Percentiles rank a stretch among this genome's conserved stretches.
Conservation (phyloP, 176 grass and related monocot species). For the Saccharum spontaneum region DNA sequence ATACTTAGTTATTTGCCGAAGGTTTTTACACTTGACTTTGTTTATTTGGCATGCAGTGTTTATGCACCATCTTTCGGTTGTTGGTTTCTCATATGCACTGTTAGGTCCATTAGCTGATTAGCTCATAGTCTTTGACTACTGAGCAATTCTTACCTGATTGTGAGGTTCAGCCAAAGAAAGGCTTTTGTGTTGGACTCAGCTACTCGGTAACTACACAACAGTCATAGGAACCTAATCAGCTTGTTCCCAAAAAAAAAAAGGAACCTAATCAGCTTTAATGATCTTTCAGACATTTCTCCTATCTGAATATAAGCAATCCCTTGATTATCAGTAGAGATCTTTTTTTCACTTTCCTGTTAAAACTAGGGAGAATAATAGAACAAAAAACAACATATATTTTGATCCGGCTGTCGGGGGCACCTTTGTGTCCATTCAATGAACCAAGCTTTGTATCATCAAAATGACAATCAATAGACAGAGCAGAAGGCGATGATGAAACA, state of each 20-base stretch:
- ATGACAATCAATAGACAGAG: slow-evolving; percentile 25
- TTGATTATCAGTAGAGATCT: slow-evolving; percentile 8
- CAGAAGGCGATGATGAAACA: neutral
- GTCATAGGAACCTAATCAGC: neutral
- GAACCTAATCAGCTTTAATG: too few relatives aligned
- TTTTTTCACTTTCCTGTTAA: neutral
- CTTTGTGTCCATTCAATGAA: neutral
- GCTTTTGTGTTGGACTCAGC: neutral
- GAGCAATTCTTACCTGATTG: neutral
- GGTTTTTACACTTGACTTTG: neutral
- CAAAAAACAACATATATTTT: neutral
- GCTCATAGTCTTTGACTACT: neutral
- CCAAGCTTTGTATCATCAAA: neutral
- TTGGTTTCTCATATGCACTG: slow-evolving; percentile 17
- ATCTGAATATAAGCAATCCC: slow-evolving; percentile 5
- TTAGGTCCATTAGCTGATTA: neutral
- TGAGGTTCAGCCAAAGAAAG: neutral
- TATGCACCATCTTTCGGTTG: neutral
- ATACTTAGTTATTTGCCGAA: neutral
- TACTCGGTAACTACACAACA: neutral
- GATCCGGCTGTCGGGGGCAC: neutral
- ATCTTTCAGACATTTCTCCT: slow-evolving; percentile 18
- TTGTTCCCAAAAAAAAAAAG: too few relatives aligned
- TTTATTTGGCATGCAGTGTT: neutral
- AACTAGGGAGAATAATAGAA: neutral